Conservation (phyloP, 495 filamentous ascomycete genomes). For the Neurospora terricola region DNA sequence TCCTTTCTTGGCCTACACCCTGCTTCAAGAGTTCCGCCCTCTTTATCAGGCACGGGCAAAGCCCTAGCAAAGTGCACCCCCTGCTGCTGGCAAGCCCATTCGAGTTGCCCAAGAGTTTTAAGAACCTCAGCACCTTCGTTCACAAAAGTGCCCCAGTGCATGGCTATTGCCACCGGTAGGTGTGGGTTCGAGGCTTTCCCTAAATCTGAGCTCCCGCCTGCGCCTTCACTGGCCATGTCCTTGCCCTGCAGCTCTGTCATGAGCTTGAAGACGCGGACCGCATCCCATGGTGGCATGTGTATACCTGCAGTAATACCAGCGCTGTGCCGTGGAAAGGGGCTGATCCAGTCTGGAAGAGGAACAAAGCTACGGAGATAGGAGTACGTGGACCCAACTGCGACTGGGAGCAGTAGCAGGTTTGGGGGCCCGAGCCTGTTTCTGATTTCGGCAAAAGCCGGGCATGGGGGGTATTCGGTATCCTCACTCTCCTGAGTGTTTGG, state of each 20-base stretch:
- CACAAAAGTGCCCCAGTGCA: constrained; percentile 29
- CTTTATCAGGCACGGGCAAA: not conserved
- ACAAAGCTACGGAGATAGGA: constrained; percentile 20
- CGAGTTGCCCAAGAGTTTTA: constrained; percentile 19
- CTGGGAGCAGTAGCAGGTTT: constrained; percentile 17
- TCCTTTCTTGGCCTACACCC: not conserved
- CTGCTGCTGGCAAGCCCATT: constrained; percentile 21
- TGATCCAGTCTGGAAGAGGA: constrained; percentile 16
- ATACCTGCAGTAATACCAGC: constrained; percentile 15
- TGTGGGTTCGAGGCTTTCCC: not conserved
- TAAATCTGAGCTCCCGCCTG: not conserved
- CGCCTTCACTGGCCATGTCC: not conserved
- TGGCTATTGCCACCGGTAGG: constrained; percentile 17
- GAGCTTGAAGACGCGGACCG: constrained; percentile 16
- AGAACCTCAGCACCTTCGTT: constrained; percentile 18
- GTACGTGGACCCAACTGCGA: constrained; percentile 19
- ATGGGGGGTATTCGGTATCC: constrained; percentile 10
- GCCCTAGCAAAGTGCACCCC: constrained; percentile 15
- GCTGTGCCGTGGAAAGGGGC: constrained; percentile 17
- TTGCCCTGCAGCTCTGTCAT: constrained; percentile 5
- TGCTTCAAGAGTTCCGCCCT: accelerated
- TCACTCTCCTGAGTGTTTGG: not conserved
- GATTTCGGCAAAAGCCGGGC: constrained; percentile 20
- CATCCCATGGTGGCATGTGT: constrained; percentile 28
- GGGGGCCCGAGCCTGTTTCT: constrained; percentile 11